A percentile compares a stretch with the other conserved stretches of the same genome.
Conservation (phyloP, 805 yeast genomes). For the Saccharomyces kudriavzevii region DNA sequence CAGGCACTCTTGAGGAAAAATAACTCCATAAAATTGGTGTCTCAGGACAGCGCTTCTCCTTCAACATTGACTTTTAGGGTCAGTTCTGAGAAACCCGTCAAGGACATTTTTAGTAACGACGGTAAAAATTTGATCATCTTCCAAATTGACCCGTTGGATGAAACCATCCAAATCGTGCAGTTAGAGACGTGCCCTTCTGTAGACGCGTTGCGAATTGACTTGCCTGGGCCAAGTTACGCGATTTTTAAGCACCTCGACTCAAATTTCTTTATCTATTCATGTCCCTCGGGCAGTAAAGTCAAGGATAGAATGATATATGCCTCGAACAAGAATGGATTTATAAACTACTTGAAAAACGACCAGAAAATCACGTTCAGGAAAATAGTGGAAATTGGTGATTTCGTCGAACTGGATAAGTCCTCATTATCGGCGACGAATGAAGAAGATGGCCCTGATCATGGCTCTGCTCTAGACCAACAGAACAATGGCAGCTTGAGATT, state of each 20-base stretch:
- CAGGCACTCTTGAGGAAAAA: slow-evolving; percentile 19
- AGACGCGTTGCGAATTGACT: slow-evolving; percentile 31
- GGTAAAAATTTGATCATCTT: slow-evolving; percentile 44
- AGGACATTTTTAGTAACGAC: not conserved
- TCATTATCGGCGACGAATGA: slow-evolving; percentile 11
- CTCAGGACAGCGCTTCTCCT: slow-evolving; percentile 24
- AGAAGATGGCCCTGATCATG: slow-evolving; percentile 30
- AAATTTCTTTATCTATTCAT: slow-evolving; percentile 64
- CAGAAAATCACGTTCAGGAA: slow-evolving; percentile 36
- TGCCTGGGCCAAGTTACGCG: slow-evolving; percentile 46
- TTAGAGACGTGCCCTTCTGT: slow-evolving; percentile 19
- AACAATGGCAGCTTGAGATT: slow-evolving; percentile 27
- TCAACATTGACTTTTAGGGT: slow-evolving; percentile 22
- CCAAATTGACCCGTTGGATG: slow-evolving; percentile 42
- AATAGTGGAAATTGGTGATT: slow-evolving; percentile 63
- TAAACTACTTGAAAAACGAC: slow-evolving; percentile 39
- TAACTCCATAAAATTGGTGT: slow-evolving; percentile 20
- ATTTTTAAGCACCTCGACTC: slow-evolving; percentile 39
- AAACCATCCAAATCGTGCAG: slow-evolving; percentile 37
- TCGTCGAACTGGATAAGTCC: slow-evolving; percentile 54
- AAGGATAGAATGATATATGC: slow-evolving; percentile 92
- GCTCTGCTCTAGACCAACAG: slow-evolving; percentile 4
- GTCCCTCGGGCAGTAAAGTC: slow-evolving; percentile 86
- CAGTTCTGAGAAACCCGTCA: slow-evolving; percentile 1
- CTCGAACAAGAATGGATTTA: slow-evolving; percentile 58